Conservation (phyloP, 768 basidiomycete genomes). For the Pisolithus microcarpus region DNA sequence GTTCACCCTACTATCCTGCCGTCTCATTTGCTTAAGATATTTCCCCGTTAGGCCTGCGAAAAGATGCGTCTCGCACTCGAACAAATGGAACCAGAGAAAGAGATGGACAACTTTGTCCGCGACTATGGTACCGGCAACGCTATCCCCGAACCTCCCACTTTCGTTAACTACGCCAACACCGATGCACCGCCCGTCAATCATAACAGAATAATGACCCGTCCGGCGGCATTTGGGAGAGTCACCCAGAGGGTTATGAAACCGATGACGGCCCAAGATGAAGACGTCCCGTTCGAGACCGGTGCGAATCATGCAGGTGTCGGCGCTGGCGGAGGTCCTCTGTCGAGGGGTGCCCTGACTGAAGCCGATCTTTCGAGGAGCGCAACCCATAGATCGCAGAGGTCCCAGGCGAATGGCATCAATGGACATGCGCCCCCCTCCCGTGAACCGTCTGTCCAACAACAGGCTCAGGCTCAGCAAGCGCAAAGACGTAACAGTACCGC, state of each 20-base stretch:
- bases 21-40: background rate
- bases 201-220: conserved; percentile 47
- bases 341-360: conserved; percentile 29
- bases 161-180: conserved; percentile 72
- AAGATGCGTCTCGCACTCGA: conserved; percentile 80
- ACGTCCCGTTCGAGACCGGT: conserved; percentile 41
- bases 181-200: conserved; percentile 58
- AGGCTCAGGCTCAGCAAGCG: conserved; percentile 2
- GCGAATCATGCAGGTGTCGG: conserved; percentile 55
- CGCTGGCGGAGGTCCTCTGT: conserved; percentile 46
- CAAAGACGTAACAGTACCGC: conserved; percentile 22
- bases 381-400: conserved; percentile 26
- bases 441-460: conserved; percentile 11
- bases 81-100: conserved; percentile 78
- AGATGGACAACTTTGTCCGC: conserved; percentile 84
- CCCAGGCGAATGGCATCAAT: conserved; percentile 26
- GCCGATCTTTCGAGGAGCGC: conserved; percentile 23
- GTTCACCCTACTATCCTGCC: conserved; percentile 16
- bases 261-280: conserved; percentile 33
- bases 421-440: conserved; percentile 21
- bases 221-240: conserved; percentile 45
- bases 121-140: conserved; percentile 82
- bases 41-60: conserved; percentile 72
- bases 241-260: conserved; percentile 28
- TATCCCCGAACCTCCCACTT: conserved; percentile 83